These are phyloP conservation scores for Psilocybe azurescens DNA, from an alignment of 768 basidiomycete genomes.

Conservation along the genomic window DNA sequence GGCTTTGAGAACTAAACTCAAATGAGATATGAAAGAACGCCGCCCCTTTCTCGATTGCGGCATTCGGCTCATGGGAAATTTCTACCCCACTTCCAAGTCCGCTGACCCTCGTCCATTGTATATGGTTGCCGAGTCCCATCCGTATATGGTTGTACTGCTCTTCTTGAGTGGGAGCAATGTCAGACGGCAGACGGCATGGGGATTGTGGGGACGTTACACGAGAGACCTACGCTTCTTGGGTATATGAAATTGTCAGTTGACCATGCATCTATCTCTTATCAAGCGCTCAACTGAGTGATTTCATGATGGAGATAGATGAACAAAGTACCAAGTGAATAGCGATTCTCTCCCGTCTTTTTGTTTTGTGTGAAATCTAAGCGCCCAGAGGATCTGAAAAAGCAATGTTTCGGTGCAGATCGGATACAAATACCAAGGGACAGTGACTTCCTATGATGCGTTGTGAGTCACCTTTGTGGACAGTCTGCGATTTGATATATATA, in stretches of 20 bases:
- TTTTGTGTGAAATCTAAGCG: background rate
- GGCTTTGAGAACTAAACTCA: background rate
- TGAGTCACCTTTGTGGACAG: background rate
- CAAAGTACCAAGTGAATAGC: background rate
- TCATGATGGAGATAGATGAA: background rate
- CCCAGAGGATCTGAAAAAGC: background rate
- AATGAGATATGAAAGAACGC: background rate
- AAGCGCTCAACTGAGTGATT: constrained; percentile 4
- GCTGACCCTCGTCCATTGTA: background rate
- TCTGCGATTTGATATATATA: no score
- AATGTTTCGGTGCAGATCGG: background rate
- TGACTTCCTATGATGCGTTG: background rate
- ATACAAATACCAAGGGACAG: background rate
- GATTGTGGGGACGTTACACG: constrained; percentile 1
- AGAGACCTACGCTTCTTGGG: background rate
- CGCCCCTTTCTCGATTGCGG: background rate
- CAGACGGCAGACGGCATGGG: background rate
- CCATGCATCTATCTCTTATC: constrained; percentile 5
- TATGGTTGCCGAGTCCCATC: background rate
- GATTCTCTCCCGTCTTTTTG: background rate
- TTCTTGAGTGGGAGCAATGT: background rate
- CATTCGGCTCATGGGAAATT: background rate
- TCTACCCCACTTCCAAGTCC: background rate
- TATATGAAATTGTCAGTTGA: constrained; percentile 1
- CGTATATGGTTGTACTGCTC: background rate